phyloP scores from a whole-genome alignment of 2,329 filamentous ascomycete genomes.

The Colletotrichum sp. region DNA sequence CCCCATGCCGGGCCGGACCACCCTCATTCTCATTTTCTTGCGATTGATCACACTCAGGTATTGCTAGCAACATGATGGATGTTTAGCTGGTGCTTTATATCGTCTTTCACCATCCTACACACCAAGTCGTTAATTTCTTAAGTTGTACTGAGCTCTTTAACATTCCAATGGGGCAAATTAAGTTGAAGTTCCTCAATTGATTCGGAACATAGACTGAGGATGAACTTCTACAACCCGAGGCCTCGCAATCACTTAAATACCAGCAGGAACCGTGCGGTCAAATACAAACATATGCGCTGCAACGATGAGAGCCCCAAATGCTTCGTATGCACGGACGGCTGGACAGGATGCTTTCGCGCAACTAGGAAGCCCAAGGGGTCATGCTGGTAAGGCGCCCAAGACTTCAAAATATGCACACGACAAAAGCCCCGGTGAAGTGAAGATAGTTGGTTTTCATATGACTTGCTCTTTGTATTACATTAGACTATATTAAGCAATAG shows the following conservation, averaged over 20 bases:
- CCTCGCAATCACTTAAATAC: neutral
- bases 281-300: neutral
- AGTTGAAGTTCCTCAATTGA: neutral
- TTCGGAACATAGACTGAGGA: neutral
- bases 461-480: neutral
- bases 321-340: no score
- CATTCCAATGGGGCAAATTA: neutral
- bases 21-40: neutral
- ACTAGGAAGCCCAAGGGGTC: no score
- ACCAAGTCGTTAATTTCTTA: neutral
- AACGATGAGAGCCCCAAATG: neutral
- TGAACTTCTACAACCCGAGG: neutral
- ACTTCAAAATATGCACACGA: neutral
- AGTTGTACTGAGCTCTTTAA: neutral
- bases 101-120: neutral
- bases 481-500: conserved; percentile 11
- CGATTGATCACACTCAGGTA: neutral
- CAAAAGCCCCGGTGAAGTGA: neutral
- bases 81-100: neutral
- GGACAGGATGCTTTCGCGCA: no score
- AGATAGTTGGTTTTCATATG: neutral
- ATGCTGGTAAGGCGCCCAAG: neutral
- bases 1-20: neutral
- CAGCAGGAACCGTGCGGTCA: neutral
- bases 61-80: neutral